Evolutionary conservation across 148 eudicot genomes (phyloP).

Genomic region (Cornus kousa): DNA sequence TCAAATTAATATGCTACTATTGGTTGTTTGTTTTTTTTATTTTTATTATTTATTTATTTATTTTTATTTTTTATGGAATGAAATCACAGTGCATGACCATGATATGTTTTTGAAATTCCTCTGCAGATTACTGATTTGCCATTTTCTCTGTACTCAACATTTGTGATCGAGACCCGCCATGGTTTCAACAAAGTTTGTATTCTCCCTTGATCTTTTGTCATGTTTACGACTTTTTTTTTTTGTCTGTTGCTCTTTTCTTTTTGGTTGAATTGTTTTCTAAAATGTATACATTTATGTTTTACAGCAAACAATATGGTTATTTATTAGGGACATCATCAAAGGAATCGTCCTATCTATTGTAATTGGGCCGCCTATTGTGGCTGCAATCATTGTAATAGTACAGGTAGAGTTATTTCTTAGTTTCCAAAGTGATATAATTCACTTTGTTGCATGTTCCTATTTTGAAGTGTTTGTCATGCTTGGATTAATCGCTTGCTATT

Average conservation of each 20-base stretch:
- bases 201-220: neutral
- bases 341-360: conserved; percentile 60
- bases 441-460: conserved; percentile 2
- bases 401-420: conserved; percentile 50
- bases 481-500: neutral
- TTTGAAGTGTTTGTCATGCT: neutral
- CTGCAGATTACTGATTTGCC: conserved; percentile 95
- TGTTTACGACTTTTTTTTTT: neutral
- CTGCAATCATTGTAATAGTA: conserved; percentile 88
- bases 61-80: neutral
- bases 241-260: neutral
- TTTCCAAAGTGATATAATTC: neutral
- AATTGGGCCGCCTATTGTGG: conserved; percentile 95
- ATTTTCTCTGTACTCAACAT: conserved; percentile 89
- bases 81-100: neutral
- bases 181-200: conserved; percentile 87
- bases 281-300: conserved; percentile 14
- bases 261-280: neutral
- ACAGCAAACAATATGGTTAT: conserved; percentile 95
- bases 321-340: conserved; percentile 88
- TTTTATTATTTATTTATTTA: too few relatives aligned
- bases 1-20: neutral
- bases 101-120: conserved; percentile 1
- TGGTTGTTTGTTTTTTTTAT: neutral
- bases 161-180: conserved; percentile 95